Percentiles rank a stretch among this genome's conserved stretches.
phyloP scores from a whole-genome alignment of 2,329 filamentous ascomycete species.

The Paecilomyces sp. region DNA sequence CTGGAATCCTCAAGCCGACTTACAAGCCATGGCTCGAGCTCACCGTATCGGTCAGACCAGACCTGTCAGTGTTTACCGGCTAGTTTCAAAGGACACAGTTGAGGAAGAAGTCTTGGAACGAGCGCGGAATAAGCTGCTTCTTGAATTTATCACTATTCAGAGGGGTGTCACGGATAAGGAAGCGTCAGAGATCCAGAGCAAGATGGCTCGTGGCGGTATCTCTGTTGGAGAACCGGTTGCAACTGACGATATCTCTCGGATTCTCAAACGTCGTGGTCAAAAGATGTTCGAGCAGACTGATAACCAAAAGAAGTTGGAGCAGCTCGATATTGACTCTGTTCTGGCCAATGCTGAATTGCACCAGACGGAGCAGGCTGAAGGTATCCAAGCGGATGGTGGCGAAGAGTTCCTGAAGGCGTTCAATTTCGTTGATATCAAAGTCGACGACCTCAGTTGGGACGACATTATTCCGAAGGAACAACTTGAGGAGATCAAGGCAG shows the following conservation, averaged over 20 bases:
- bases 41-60: constrained; percentile 96
- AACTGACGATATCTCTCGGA: constrained; percentile 89
- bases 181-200: constrained; percentile 73
- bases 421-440: constrained; percentile 95
- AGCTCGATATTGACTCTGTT: constrained; percentile 95
- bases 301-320: constrained; percentile 93
- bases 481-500: constrained; percentile 78
- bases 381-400: constrained; percentile 90
- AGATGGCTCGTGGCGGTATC: constrained; percentile 59
- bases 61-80: constrained; percentile 89
- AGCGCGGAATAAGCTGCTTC: constrained; percentile 91
- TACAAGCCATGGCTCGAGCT: constrained; percentile 97
- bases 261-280: constrained; percentile 95
- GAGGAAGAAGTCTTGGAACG: constrained; percentile 96
- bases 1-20: constrained; percentile 97
- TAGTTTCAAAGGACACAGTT: constrained; percentile 96
- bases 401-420: constrained; percentile 88
- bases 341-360: constrained; percentile 95
- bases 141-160: constrained; percentile 96
- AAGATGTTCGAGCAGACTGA: constrained; percentile 98
- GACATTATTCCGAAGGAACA: constrained; percentile 95
- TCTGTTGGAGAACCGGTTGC: constrained; percentile 70
- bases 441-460: constrained; percentile 90
- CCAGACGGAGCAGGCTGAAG: constrained; percentile 89
- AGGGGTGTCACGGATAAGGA: constrained; percentile 93